phyloP scores from a whole-genome alignment of 2,329 filamentous ascomycete genomes.

The Diplocarpon mali region DNA sequence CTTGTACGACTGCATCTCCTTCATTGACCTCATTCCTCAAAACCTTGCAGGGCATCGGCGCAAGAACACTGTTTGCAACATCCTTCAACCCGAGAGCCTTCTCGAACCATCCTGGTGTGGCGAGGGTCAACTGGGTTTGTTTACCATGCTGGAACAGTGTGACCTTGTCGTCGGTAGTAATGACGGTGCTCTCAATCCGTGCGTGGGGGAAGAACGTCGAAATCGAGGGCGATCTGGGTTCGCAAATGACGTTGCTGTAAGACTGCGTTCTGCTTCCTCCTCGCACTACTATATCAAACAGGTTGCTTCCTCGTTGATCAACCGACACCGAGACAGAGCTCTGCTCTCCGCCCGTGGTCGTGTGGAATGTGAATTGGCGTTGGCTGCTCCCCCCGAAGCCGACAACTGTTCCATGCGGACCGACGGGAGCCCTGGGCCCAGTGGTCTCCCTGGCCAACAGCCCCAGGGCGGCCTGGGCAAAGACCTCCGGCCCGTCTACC shows the following conservation, averaged over 20 bases:
- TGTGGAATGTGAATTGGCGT: constrained; percentile 22
- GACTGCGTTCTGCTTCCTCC: constrained; percentile 33
- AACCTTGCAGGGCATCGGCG: constrained; percentile 97
- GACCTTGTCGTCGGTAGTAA: constrained; percentile 50
- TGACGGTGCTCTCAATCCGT: constrained; percentile 67
- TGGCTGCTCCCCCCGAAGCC: constrained; percentile 33
- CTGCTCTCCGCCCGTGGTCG: constrained; percentile 5
- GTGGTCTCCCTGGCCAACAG: constrained; percentile 44
- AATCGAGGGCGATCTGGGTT: constrained; percentile 37
- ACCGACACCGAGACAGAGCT: constrained; percentile 19
- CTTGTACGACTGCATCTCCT: constrained; percentile 74
- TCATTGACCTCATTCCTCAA: constrained; percentile 78
- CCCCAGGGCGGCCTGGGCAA: constrained; percentile 77
- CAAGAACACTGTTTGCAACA: constrained; percentile 67
- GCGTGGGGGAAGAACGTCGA: constrained; percentile 74
- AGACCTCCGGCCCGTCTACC: constrained; percentile 57
- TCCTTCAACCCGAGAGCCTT: constrained; percentile 81
- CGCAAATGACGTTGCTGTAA: constrained; percentile 34
- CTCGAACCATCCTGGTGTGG: constrained; percentile 67
- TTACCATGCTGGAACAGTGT: constrained; percentile 65
- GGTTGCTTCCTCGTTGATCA: constrained; percentile 25
- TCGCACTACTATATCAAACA: constrained; percentile 34
- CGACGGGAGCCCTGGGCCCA: constrained; percentile 17
- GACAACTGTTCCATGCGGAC: constrained; percentile 37
- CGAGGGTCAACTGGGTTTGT: constrained; percentile 47